phyloP scores from a whole-genome alignment of 192 early-diverging fungal genomes.

The Coemansia umbellata region DNA sequence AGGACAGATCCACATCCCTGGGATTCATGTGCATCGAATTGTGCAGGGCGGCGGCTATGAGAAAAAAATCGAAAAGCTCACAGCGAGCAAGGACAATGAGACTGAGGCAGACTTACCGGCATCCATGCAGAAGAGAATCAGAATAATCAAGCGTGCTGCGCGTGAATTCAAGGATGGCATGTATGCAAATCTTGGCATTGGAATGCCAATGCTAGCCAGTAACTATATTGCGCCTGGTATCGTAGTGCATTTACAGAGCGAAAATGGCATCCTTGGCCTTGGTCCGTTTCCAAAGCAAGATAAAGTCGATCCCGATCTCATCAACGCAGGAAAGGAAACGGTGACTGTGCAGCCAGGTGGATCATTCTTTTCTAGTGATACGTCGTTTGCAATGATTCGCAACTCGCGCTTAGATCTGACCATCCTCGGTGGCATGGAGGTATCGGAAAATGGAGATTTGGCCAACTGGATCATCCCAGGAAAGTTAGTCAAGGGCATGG shows the following conservation, averaged over 20 bases:
- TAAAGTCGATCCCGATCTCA: constrained; percentile 67
- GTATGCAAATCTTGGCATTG: constrained; percentile 67
- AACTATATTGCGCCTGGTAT: constrained; percentile 66
- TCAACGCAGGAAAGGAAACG: constrained; percentile 61
- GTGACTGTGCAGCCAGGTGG: constrained; percentile 65
- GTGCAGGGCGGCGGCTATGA: constrained; percentile 60
- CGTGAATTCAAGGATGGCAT: constrained; percentile 71
- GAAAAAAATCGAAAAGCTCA: constrained; percentile 62
- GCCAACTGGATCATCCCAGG: constrained; percentile 83
- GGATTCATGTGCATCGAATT: constrained; percentile 67
- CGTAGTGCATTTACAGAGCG: constrained; percentile 64
- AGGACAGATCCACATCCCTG: constrained; percentile 66
- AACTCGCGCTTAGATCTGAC: constrained; percentile 69
- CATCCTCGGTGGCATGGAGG: constrained; percentile 62
- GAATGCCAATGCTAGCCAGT: constrained; percentile 72
- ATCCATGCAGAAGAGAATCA: constrained; percentile 52
- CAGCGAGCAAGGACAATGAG: constrained; percentile 10
- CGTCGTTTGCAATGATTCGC: constrained; percentile 73
- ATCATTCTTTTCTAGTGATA: constrained; percentile 63
- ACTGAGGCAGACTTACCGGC: constrained; percentile 1
- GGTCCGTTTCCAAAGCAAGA: constrained; percentile 66
- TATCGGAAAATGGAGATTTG: constrained; percentile 59
- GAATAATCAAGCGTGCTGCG: constrained; percentile 68
- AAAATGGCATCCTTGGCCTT: constrained; percentile 73
- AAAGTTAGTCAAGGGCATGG: constrained; percentile 81